phyloP scores from a whole-genome alignment of 441 rosid species.

The Populus trichocarpa region DNA sequence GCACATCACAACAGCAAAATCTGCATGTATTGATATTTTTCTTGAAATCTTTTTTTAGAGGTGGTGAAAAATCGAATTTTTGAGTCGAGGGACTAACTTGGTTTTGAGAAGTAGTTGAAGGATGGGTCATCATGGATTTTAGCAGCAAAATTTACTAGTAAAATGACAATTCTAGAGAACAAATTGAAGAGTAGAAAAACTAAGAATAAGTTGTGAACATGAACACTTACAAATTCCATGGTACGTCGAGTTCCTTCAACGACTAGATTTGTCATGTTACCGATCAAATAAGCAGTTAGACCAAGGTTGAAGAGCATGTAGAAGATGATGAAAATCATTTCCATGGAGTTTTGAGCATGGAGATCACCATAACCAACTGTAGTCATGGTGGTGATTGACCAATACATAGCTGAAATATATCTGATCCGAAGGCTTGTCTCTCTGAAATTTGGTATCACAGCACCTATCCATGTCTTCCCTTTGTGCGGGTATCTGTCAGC shows the following conservation, averaged over 20 bases:
- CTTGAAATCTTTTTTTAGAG: too few relatives aligned
- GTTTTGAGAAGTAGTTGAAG: not conserved
- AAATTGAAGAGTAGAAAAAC: not conserved
- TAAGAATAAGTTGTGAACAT: not conserved
- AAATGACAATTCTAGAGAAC: not conserved
- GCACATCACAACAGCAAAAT: not conserved
- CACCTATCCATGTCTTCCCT: constrained; percentile 75
- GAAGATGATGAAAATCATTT: constrained; percentile 66
- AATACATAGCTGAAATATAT: constrained; percentile 82
- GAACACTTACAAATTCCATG: constrained; percentile 63
- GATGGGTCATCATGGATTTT: too few relatives aligned
- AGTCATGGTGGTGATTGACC: constrained; percentile 90
- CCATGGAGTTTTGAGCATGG: constrained; percentile 66
- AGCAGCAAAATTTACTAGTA: not conserved
- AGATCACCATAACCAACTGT: constrained; percentile 93
- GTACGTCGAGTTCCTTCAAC: constrained; percentile 74
- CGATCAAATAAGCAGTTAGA: constrained; percentile 82
- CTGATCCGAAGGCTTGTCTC: constrained; percentile 68
- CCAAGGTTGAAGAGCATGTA: constrained; percentile 93
- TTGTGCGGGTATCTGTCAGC: constrained; percentile 50
- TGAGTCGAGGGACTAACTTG: not conserved
- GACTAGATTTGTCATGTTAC: constrained; percentile 92
- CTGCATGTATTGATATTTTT: not conserved
- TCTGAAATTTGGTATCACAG: constrained; percentile 45
- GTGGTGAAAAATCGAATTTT: not conserved